Conservation (phyloP, 2,329 filamentous ascomycete genomes). For the Colletotrichum musicola region DNA sequence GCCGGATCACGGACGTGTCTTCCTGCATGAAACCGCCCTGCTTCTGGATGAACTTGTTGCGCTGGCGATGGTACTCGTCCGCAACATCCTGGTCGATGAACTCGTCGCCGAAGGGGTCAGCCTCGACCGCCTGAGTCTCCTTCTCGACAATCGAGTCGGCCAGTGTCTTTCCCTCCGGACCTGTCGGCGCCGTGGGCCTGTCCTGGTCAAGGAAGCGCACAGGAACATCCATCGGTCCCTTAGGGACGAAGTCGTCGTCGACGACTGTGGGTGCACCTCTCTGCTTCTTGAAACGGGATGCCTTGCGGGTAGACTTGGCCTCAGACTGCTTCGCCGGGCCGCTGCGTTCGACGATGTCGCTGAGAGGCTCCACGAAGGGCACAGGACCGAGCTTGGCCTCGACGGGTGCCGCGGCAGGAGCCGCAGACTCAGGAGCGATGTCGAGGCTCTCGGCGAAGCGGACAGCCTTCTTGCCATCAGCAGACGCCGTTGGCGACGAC, state of each 20-base stretch:
- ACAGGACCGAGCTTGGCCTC: conserved; percentile 41
- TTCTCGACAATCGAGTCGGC: conserved; percentile 72
- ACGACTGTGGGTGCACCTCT: conserved; percentile 30
- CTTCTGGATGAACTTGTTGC: conserved; percentile 85
- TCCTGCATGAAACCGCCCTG: conserved; percentile 85
- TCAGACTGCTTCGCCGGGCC: conserved; percentile 40
- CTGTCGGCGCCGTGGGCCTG: conserved; percentile 56
- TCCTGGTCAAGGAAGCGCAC: conserved; percentile 54
- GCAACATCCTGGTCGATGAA: conserved; percentile 83
- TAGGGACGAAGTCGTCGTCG: conserved; percentile 48
- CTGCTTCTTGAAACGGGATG: conserved; percentile 65
- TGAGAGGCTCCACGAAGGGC: conserved; percentile 60
- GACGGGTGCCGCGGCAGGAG: conserved; percentile 1
- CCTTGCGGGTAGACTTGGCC: conserved; percentile 52
- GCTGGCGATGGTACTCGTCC: conserved; percentile 83
- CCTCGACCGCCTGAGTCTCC: conserved; percentile 50
- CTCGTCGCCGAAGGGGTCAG: conserved; percentile 63
- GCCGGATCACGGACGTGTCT: conserved; percentile 75
- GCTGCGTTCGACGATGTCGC: conserved; percentile 65
- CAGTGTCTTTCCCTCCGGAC: conserved; percentile 67
- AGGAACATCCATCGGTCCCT: conserved; percentile 60
- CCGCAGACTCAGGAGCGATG: conserved; percentile 64
- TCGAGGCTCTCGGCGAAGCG: conserved; percentile 83
- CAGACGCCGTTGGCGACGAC: conserved; percentile 36
- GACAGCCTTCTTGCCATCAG: conserved; percentile 74